A percentile compares a stretch with the other conserved stretches of the same genome.
Conservation (phyloP, 768 basidiomycete genomes). For the Chalciporus pseudorubinellus region DNA sequence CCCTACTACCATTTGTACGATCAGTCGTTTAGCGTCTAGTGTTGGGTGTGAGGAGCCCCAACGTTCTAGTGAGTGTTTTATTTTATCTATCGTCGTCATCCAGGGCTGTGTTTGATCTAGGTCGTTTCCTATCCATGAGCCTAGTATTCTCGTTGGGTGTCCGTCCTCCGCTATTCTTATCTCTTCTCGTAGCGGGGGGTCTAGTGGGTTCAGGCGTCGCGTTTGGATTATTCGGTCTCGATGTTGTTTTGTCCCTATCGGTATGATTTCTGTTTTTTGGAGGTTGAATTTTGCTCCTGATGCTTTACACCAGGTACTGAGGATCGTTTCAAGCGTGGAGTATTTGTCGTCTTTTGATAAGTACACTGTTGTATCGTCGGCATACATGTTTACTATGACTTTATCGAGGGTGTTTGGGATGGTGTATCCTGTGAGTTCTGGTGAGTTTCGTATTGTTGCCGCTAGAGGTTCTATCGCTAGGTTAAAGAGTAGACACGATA, state of each 20-base stretch:
- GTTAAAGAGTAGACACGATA: slow-evolving; percentile 34
- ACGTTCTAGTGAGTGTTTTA: slow-evolving; percentile 1
- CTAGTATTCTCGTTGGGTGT: slow-evolving; percentile 13
- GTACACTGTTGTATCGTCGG: slow-evolving; percentile 26
- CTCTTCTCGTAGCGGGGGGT: not conserved
- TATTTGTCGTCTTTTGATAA: slow-evolving; percentile 19
- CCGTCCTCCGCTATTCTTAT: slow-evolving; percentile 12
- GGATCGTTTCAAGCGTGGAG: slow-evolving; percentile 22
- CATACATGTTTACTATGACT: slow-evolving; percentile 24
- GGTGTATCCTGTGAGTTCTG: slow-evolving; percentile 12
- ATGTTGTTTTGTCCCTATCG: slow-evolving; percentile 20
- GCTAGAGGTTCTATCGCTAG: slow-evolving; percentile 31
- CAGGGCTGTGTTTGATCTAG: slow-evolving; percentile 11
- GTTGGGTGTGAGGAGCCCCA: slow-evolving; percentile 19
- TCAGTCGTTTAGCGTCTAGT: slow-evolving; percentile 4
- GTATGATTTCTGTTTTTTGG: slow-evolving; percentile 20
- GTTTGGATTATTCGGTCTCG: not conserved
- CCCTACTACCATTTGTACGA: slow-evolving; percentile 16
- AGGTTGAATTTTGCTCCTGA: slow-evolving; percentile 22
- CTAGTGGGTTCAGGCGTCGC: not conserved
- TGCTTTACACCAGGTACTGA: slow-evolving; percentile 34
- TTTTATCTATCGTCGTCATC: slow-evolving; percentile 18
- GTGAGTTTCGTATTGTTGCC: not conserved
- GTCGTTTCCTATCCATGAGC: slow-evolving; percentile 23
- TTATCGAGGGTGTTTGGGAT: slow-evolving; percentile 11